phyloP scores from a whole-genome alignment of 2,329 filamentous ascomycete species.

The Diaporthe sp. region DNA sequence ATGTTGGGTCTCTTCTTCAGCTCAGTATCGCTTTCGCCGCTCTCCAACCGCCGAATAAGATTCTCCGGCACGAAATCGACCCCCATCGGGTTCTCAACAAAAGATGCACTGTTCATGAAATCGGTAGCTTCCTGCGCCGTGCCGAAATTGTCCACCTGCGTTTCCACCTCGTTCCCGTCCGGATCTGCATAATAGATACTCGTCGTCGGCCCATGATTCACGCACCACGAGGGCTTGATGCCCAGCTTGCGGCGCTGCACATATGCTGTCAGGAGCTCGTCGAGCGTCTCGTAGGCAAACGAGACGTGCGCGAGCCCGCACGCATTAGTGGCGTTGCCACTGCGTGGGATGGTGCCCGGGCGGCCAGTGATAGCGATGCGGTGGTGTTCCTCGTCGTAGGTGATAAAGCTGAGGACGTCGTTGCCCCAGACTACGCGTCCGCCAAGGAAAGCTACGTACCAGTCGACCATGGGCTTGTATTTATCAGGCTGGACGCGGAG shows the following conservation, averaged over 20 bases:
- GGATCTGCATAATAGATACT: slow-evolving; percentile 65
- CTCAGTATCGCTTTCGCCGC: not conserved
- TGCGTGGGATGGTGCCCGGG: slow-evolving; percentile 43
- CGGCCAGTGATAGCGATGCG: slow-evolving; percentile 57
- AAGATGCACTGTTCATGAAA: slow-evolving; percentile 56
- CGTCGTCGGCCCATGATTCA: slow-evolving; percentile 63
- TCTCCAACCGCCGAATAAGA: slow-evolving; percentile 45
- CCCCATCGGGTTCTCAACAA: slow-evolving; percentile 59
- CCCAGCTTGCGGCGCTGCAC: slow-evolving; percentile 52
- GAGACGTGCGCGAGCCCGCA: slow-evolving; percentile 59
- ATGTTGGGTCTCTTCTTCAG: not conserved
- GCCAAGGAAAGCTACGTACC: slow-evolving; percentile 55
- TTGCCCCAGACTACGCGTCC: slow-evolving; percentile 48
- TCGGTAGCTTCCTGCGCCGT: slow-evolving; percentile 52
- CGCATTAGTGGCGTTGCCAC: slow-evolving; percentile 43
- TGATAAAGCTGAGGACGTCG: slow-evolving; percentile 53
- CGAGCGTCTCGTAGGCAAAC: slow-evolving; percentile 55
- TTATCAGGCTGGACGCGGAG: slow-evolving; percentile 41
- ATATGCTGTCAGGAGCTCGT: slow-evolving; percentile 55
- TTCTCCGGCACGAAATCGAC: slow-evolving; percentile 61
- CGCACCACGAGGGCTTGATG: slow-evolving; percentile 57
- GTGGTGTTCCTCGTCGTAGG: slow-evolving; percentile 64
- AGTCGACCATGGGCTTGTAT: slow-evolving; percentile 51
- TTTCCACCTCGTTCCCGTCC: slow-evolving; percentile 63
- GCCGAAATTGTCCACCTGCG: slow-evolving; percentile 61